These are phyloP conservation scores for Neoboletus subvelutipes DNA, from an alignment of 768 basidiomycete genomes.

Conservation along the genomic window DNA sequence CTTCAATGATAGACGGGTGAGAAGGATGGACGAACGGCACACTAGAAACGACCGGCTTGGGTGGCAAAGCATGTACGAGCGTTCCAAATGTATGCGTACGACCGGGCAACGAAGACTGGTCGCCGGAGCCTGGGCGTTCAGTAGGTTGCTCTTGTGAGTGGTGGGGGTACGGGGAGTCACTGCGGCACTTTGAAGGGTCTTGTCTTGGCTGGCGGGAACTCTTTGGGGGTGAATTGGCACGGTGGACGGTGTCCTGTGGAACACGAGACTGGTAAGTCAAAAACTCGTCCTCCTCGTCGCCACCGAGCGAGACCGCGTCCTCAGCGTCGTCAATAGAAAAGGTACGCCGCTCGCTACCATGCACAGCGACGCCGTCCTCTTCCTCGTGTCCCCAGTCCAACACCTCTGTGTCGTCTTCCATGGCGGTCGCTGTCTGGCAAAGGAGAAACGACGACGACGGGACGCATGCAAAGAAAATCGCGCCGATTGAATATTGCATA, in stretches of 20 bases:
- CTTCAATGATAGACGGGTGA: constrained; percentile 58
- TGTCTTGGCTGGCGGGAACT: constrained; percentile 10
- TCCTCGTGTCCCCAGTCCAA: constrained; percentile 70
- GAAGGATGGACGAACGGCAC: constrained; percentile 55
- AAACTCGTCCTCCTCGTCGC: constrained; percentile 67
- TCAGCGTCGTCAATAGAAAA: constrained; percentile 45
- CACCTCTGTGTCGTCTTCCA: constrained; percentile 68
- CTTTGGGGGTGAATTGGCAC: constrained; percentile 22
- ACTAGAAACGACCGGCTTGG: constrained; percentile 56
- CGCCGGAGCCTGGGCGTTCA: constrained; percentile 14
- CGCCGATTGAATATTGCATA: constrained; percentile 17
- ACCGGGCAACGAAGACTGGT: constrained; percentile 25
- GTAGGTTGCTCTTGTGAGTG: constrained; percentile 10
- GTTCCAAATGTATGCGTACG: constrained; percentile 36
- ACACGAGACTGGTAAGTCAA: constrained; percentile 42
- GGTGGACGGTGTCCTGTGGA: constrained; percentile 27
- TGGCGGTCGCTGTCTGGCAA: constrained; percentile 28
- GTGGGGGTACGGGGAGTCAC: constrained; percentile 1
- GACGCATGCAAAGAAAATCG: not conserved
- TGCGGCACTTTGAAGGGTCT: constrained; percentile 9
- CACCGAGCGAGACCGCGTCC: constrained; percentile 70
- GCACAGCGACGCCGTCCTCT: constrained; percentile 40
- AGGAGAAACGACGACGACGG: constrained; percentile 15
- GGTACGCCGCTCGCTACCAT: constrained; percentile 40
- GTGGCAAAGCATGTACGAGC: constrained; percentile 65